Base-by-base conservation (phyloP, 768 basidiomycete species). In the Mycena filopes region DNA sequence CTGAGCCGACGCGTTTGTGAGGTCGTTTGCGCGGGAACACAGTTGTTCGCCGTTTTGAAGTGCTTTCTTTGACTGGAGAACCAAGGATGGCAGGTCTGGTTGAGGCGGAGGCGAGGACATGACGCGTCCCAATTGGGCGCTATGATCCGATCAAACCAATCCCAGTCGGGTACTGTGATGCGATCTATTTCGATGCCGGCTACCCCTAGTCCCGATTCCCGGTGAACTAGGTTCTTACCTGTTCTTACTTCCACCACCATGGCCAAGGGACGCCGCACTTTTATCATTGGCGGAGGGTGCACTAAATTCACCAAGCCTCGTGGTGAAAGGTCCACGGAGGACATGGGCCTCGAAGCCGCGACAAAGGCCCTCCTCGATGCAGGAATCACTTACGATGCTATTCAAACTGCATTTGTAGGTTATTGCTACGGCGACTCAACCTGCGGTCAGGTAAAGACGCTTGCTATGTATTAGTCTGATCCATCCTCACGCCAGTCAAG, bases 271-370 rank as follows among this genome's bases (percentile, higher is more conserved):
- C 80, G 82, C 53, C 75, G 84, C 46, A 84, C 85, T 28, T 93
- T 92, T 70, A 83, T 94, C 51, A 77, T 93, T 48, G 92, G 92
- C 7, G 88, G 83, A 43, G 91, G 92, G 66, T 89, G 87, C 71
- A 94, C 93, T 0, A 88, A 88, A 23, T 94, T 93, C 74, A 88
- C 86, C 73, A 94, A 94, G 92, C 93, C 90, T 16, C 85, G 87
- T 70, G 89, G 84, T 18, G 78, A 77, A 55, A 84, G 91, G 74
- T 81, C 84, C 7, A 91, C 91, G 0, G 90, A 93, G 65, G 91
- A 94, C 69, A 94, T 95, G 90, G 93, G 93, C 7, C 80, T 95
- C 45, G 94, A 95, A 75, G 94, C 94, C 1, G 86, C 91, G 1
- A 93, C 92, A 1, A 95, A 96, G 71, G 94, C 94, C 0, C 82